Conservation (phyloP, 1,284 basidiomycete species). For the Coniophora puteana region DNA sequence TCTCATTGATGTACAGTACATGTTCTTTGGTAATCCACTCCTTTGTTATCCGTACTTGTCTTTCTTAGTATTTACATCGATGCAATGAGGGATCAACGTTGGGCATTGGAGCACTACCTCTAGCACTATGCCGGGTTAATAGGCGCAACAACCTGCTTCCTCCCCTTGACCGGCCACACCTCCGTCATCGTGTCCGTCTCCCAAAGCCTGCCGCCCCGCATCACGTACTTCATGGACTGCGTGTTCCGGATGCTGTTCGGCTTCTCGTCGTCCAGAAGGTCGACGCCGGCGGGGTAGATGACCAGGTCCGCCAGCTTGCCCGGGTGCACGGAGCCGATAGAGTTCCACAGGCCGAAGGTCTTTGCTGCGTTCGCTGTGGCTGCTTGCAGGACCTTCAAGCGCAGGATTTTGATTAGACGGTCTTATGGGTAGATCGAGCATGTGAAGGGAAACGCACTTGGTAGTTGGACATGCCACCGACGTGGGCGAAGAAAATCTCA, state of each 20-base stretch:
- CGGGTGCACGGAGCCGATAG: conserved; percentile 56
- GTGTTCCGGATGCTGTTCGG: conserved; percentile 50
- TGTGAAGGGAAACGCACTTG: conserved; percentile 29
- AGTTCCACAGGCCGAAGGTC: conserved; percentile 56
- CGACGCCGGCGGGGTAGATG: conserved; percentile 53
- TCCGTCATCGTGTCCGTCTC: conserved; percentile 62
- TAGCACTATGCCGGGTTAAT: conserved; percentile 51
- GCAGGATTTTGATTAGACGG: neutral
- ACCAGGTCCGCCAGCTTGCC: conserved; percentile 71
- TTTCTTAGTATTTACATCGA: too few species aligned
- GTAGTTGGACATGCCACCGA: conserved; percentile 52
- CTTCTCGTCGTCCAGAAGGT: conserved; percentile 51
- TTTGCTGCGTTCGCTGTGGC: conserved; percentile 62
- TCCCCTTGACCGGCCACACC: conserved; percentile 62
- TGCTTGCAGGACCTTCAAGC: conserved; percentile 53
- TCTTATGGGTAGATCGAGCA: neutral
- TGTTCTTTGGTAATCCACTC: too few species aligned
- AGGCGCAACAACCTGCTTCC: conserved; percentile 48
- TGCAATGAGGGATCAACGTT: too few species aligned
- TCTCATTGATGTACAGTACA: too few species aligned
- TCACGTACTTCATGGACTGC: conserved; percentile 48
- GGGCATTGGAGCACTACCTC: too few species aligned
- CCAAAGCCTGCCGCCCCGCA: conserved; percentile 64
- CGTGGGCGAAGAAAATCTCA: conserved; percentile 60
- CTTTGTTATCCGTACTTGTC: too few species aligned